A percentile compares a stretch with the other conserved stretches of the same genome.
Evolutionary conservation across 2,329 filamentous ascomycete species (phyloP).

Genomic region (Fusarium graminum): DNA sequence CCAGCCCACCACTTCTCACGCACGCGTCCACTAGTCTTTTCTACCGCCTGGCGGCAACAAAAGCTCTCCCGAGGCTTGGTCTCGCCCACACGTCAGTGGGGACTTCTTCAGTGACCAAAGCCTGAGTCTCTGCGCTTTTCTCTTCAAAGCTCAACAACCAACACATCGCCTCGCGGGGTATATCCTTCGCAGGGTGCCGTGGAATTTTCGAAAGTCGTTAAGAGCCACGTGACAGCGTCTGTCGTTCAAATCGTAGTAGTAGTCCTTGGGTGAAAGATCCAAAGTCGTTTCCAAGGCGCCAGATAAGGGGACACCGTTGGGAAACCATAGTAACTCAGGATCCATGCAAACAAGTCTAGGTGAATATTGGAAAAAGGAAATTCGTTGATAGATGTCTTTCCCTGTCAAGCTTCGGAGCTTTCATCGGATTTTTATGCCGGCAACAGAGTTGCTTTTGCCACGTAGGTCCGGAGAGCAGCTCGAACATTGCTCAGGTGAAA

Average conservation of each 20-base stretch:
- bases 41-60: slow-evolving; percentile 44
- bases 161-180: slow-evolving; percentile 57
- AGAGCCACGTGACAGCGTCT: slow-evolving; percentile 56
- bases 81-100: slow-evolving; percentile 35
- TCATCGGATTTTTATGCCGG: neutral
- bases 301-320: slow-evolving; percentile 47
- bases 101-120: slow-evolving; percentile 43
- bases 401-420: slow-evolving; percentile 23
- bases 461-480: slow-evolving; percentile 15
- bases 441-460: neutral
- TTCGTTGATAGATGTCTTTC: slow-evolving; percentile 47
- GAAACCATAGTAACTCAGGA: slow-evolving; percentile 50
- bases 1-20: slow-evolving; percentile 53
- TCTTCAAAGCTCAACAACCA: slow-evolving; percentile 54
- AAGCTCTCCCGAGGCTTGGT: slow-evolving; percentile 47
- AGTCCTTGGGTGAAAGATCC: slow-evolving; percentile 53
- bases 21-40: slow-evolving; percentile 50
- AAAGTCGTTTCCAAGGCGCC: slow-evolving; percentile 50
- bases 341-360: slow-evolving; percentile 50
- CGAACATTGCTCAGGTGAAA: slow-evolving; percentile 35
- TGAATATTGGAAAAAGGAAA: slow-evolving; percentile 49
- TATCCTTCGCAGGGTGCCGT: slow-evolving; percentile 59
- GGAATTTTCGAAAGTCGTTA: slow-evolving; percentile 53
- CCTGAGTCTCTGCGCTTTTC: slow-evolving; percentile 49
- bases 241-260: slow-evolving; percentile 53